Evolutionary conservation across 306 rosid genomes (phyloP).

Genomic region (Quercus bicolor): DNA sequence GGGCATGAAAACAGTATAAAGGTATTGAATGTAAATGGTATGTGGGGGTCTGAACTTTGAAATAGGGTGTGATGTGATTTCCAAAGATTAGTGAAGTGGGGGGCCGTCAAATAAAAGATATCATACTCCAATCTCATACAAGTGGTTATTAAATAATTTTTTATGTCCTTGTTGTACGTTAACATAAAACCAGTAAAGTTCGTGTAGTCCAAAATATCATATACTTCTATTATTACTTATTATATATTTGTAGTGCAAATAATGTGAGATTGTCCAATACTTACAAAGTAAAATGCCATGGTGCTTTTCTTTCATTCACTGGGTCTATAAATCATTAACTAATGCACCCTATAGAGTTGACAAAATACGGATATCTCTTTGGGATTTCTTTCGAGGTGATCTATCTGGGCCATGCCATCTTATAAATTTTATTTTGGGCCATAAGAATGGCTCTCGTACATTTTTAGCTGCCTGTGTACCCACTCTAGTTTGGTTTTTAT

Average conservation of each 20-base stretch:
- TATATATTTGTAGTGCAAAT: constrained; percentile 13
- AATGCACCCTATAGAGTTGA: constrained; percentile 14
- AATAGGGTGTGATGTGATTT: constrained; percentile 32
- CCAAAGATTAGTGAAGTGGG: background rate
- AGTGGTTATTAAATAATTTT: constrained; percentile 18
- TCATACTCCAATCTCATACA: background rate
- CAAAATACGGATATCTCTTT: constrained; percentile 30
- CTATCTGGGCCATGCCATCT: background rate
- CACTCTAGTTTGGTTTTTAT: background rate
- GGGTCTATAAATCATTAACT: constrained; percentile 38
- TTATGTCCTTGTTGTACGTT: constrained; percentile 13
- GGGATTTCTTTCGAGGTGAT: constrained; percentile 15
- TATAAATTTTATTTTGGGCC: background rate
- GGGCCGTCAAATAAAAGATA: background rate
- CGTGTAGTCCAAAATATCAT: constrained; percentile 9
- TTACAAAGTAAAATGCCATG: constrained; percentile 21
- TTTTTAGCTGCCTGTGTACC: background rate
- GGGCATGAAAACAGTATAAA: constrained; percentile 25
- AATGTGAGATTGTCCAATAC: constrained; percentile 33
- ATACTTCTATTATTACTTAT: background rate
- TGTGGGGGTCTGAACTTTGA: constrained; percentile 22
- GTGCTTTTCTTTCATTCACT: constrained; percentile 26
- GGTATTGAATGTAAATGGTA: background rate
- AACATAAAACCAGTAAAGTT: background rate
- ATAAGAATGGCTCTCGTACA: background rate